Base-by-base conservation (phyloP, 768 basidiomycete genomes). In the Clathrus columnatus region DNA sequence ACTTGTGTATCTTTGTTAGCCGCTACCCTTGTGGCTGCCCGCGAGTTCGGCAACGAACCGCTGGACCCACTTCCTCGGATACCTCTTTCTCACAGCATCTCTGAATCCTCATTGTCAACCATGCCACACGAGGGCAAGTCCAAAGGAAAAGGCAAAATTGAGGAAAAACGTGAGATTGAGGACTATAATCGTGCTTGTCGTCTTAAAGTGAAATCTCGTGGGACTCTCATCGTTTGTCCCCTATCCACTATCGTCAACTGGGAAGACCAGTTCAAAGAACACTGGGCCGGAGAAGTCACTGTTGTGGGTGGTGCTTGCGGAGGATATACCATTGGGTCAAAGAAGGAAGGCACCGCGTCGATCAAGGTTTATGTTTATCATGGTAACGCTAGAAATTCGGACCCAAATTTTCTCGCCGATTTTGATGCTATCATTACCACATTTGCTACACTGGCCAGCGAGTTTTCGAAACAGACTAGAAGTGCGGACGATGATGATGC, bases 371-470 rank as follows among this genome's bases (percentile, higher is more conserved):
- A 98, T 70, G 81, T 98, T 58, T 98, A 98, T 67, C 96, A 99
- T 63, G 96, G 96, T 36, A 87, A 91, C 67, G 76, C 86, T 20
- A 83, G 96, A 41, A 79, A 86, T 27, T 83, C 85, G 20, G 92
- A 97, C 65, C 81, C 92, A n/a, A 69, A 78, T 16, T 92, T 87
- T 66, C 75, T 99, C 45, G 87, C 91, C 18, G 84, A 94, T 67
- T 95, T 97, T 67, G 96, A 99, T 70, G 87, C 91, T 20, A 94
- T 99, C 56, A 91, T 99, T 67, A 99, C 96, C 4, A 97, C 93
- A 1, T 99, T 92, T 69, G 87, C 92, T 26, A 98, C 96, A 0
- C 75, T 99, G 36, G 95, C 94, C 1, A 87, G 89, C 11, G 96
- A 99, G 67, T 98, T 79, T 66, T 94, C 92, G 16, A 95, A 88